Conservation (phyloP, 495 filamentous ascomycete species). For the Penicilliopsis zonata region DNA sequence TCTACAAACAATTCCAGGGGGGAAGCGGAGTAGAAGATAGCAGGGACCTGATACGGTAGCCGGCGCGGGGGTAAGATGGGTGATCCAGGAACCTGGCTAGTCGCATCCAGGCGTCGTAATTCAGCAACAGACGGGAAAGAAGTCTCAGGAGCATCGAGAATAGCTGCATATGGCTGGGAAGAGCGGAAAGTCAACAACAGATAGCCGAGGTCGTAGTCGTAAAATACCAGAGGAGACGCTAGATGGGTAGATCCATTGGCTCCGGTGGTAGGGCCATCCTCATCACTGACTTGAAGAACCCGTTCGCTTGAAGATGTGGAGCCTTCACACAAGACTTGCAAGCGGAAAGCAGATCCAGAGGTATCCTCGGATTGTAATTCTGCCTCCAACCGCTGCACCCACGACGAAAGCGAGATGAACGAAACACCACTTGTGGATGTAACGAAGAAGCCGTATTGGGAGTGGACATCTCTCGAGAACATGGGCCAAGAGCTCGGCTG, state of each 20-base stretch:
- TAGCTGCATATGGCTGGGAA: constrained; percentile 48
- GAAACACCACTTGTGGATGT: constrained; percentile 60
- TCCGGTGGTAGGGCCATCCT: constrained; percentile 16
- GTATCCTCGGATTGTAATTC: constrained; percentile 57
- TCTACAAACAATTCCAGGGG: constrained; percentile 50
- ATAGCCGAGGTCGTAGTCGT: constrained; percentile 66
- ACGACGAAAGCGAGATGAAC: constrained; percentile 58
- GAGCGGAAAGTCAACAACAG: constrained; percentile 61
- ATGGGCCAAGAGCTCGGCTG: constrained; percentile 50
- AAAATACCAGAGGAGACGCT: constrained; percentile 51
- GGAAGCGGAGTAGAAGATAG: constrained; percentile 46
- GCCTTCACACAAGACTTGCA: constrained; percentile 56
- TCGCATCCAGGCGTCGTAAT: constrained; percentile 17
- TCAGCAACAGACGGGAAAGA: constrained; percentile 18
- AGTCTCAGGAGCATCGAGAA: constrained; percentile 52
- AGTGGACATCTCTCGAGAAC: constrained; percentile 60
- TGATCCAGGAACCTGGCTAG: constrained; percentile 9
- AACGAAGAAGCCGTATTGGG: constrained; percentile 67
- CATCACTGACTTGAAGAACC: constrained; percentile 41
- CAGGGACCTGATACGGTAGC: constrained; percentile 57
- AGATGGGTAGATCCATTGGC: constrained; percentile 28
- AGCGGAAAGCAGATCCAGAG: constrained; percentile 58
- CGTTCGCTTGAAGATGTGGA: constrained; percentile 48
- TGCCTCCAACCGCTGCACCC: constrained; percentile 63
- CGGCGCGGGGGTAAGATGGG: constrained; percentile 33